A percentile compares a stretch with the other conserved stretches of the same genome.
Evolutionary conservation across 2,329 filamentous ascomycete genomes (phyloP).

Genomic region (Verticillium albo-atrum): DNA sequence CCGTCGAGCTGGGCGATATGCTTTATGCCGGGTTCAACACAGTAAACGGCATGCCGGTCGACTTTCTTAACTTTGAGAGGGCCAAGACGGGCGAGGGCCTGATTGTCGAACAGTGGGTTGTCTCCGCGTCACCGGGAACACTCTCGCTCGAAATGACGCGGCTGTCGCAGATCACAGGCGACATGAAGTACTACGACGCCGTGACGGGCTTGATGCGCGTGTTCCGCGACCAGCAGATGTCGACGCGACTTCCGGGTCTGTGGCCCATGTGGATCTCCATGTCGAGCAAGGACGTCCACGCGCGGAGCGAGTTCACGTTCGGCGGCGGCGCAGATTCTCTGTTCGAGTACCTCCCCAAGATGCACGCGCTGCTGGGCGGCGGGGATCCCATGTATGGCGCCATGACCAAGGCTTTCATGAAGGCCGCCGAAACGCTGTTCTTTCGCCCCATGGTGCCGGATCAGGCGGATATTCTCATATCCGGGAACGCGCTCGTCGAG

Average conservation of each 20-base stretch:
- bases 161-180: conserved; percentile 67
- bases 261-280: conserved; percentile 65
- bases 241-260: conserved; percentile 65
- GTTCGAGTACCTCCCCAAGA: conserved; percentile 36
- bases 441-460: conserved; percentile 50
- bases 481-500: conserved; percentile 29
- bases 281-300: conserved; percentile 39
- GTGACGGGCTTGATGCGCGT: conserved; percentile 63
- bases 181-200: conserved; percentile 73
- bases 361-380: conserved; percentile 55
- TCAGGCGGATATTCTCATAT: conserved; percentile 49
- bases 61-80: conserved; percentile 39
- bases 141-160: conserved; percentile 70
- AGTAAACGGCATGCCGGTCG: conserved; percentile 57
- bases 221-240: conserved; percentile 61
- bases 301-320: conserved; percentile 25
- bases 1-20: conserved; percentile 58
- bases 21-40: conserved; percentile 66
- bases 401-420: conserved; percentile 52
- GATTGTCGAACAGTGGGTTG: conserved; percentile 20
- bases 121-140: conserved; percentile 51
- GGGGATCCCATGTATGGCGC: conserved; percentile 46
- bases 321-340: conserved; percentile 35
- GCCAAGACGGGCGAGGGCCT: conserved; percentile 31
- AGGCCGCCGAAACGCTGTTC: conserved; percentile 54